Evolutionary conservation across 1,139 yeast genomes (phyloP).

Genomic region (Pichia sp.): DNA sequence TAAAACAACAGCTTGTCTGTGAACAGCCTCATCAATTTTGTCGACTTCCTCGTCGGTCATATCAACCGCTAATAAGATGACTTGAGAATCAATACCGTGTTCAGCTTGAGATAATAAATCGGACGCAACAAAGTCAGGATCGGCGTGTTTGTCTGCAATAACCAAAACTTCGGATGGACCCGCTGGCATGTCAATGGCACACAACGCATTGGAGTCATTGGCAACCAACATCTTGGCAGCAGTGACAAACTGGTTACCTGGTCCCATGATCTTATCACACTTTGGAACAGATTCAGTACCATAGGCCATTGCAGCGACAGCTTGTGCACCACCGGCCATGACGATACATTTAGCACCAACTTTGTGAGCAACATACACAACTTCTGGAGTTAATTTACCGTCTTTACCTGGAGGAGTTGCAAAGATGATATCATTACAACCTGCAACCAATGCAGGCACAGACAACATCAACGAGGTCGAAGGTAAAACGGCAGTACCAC

Average conservation of each 20-base stretch:
- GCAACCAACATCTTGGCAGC: constrained; percentile 98
- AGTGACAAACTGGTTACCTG: constrained; percentile 98
- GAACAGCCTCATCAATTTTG: constrained; percentile 73
- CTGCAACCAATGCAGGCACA: constrained; percentile 98
- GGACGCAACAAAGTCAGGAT: constrained; percentile 92
- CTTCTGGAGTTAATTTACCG: constrained; percentile 93
- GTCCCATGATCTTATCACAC: constrained; percentile 95
- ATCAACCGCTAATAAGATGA: constrained; percentile 76
- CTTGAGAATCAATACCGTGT: constrained; percentile 98
- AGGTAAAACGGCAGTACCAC: constrained; percentile 97
- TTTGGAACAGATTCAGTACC: constrained; percentile 91
- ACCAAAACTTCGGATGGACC: constrained; percentile 98
- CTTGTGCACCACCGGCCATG: constrained; percentile 99
- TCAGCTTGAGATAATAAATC: constrained; percentile 97
- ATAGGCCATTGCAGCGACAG: constrained; percentile 96
- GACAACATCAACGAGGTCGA: constrained; percentile 98
- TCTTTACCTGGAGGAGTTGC: constrained; percentile 98
- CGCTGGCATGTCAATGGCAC: constrained; percentile 99
- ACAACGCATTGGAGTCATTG: constrained; percentile 89
- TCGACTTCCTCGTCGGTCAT: constrained; percentile 51
- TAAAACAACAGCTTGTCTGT: constrained; percentile 71
- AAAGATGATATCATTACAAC: constrained; percentile 84
- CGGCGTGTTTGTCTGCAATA: constrained; percentile 78
- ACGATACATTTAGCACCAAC: constrained; percentile 87
- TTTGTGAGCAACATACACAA: constrained; percentile 93